phyloP scores from a whole-genome alignment of 2,329 filamentous ascomycete genomes.

The Trichoderma sp. region DNA sequence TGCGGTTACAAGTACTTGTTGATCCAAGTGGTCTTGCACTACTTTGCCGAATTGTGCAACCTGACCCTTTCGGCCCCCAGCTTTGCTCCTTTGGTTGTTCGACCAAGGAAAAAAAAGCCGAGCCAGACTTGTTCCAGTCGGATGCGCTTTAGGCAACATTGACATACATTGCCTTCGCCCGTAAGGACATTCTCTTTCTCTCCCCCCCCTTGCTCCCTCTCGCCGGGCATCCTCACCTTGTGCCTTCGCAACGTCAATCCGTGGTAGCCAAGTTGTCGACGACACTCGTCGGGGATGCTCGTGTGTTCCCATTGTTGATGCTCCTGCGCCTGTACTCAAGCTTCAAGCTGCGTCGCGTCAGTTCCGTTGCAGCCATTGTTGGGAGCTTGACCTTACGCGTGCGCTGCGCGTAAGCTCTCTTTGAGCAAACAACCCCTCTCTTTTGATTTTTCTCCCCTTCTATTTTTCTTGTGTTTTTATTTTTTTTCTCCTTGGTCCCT shows the following conservation, averaged over 20 bases:
- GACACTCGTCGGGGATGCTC: constrained; percentile 1
- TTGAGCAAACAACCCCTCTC: constrained; percentile 19
- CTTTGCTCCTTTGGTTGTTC: constrained; percentile 25
- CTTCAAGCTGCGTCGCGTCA: constrained; percentile 19
- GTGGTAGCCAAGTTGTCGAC: neutral
- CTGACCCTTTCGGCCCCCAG: constrained; percentile 25
- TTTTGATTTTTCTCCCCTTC: neutral
- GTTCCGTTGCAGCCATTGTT: constrained; percentile 17
- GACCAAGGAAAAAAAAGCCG: constrained; percentile 21
- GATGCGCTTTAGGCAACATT: constrained; percentile 28
- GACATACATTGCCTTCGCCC: constrained; percentile 32
- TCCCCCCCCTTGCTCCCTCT: constrained; percentile 22
- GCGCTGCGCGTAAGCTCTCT: constrained; percentile 16
- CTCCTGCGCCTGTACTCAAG: constrained; percentile 2
- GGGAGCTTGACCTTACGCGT: constrained; percentile 19
- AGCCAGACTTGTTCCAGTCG: constrained; percentile 24
- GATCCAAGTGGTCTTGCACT: constrained; percentile 20
- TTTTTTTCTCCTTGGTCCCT: neutral
- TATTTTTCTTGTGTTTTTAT: neutral
- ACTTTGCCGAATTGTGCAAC: constrained; percentile 24
- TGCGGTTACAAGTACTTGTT: constrained; percentile 18
- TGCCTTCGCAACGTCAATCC: constrained; percentile 22
- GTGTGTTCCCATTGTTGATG: constrained; percentile 16
- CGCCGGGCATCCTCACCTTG: constrained; percentile 20
- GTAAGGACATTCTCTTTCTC: constrained; percentile 33